These are phyloP conservation scores for Tuber indicum DNA, from an alignment of 495 filamentous ascomycete species.

Conservation along the genomic window DNA sequence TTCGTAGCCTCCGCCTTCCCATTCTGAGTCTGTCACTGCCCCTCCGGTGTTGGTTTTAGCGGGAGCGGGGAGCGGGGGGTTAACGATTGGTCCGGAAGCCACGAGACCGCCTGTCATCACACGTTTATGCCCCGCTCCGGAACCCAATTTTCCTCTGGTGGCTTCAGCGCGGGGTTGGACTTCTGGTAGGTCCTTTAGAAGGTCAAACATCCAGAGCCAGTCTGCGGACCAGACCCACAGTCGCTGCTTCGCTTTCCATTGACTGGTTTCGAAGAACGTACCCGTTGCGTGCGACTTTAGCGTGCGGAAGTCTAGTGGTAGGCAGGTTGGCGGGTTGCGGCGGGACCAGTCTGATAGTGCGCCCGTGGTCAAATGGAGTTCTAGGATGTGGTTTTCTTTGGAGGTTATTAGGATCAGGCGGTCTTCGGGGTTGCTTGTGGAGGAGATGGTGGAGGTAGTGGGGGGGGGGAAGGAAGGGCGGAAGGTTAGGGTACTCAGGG, in stretches of 20 bases:
- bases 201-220: conserved; percentile 91
- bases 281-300: conserved; percentile 74
- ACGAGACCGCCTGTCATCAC: conserved; percentile 7
- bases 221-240: conserved; percentile 79
- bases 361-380: conserved; percentile 70
- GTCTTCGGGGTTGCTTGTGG: conserved; percentile 49
- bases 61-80: neutral
- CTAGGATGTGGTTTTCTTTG: conserved; percentile 59
- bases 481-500: conserved; percentile 69
- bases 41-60: conserved; percentile 19
- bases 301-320: conserved; percentile 64
- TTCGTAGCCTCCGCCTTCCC: conserved; percentile 45
- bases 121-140: conserved; percentile 42
- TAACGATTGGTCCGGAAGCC: neutral
- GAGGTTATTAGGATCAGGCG: conserved; percentile 69
- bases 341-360: conserved; percentile 76
- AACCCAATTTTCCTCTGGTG: conserved; percentile 16
- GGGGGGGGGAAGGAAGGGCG: conserved; percentile 47
- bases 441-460: conserved; percentile 41
- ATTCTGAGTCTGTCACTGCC: conserved; percentile 45
- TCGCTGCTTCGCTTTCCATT: conserved; percentile 49
- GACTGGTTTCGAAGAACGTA: conserved; percentile 67
- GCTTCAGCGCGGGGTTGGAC: conserved; percentile 35
- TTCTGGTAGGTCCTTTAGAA: conserved; percentile 61
- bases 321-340: conserved; percentile 62